Conservation (phyloP, 306 rosid genomes). For the Fragaria iinumae region DNA sequence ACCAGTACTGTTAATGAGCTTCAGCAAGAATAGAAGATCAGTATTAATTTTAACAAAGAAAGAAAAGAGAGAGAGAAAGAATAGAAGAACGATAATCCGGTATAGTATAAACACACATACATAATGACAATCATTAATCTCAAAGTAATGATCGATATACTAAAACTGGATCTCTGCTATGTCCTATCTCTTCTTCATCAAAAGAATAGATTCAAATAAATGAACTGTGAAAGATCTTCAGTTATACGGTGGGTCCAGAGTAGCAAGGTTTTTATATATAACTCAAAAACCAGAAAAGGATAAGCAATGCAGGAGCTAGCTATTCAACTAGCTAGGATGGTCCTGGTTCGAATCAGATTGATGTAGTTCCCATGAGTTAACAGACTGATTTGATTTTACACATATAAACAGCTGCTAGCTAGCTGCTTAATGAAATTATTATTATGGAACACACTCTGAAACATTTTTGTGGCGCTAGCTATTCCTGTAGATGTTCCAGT, state of each 20-base stretch:
- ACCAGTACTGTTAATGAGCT: background rate
- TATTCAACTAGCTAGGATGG: slow-evolving; percentile 1
- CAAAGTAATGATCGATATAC: background rate
- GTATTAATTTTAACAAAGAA: background rate
- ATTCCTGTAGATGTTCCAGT: slow-evolving; percentile 29
- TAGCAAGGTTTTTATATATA: slow-evolving; percentile 15
- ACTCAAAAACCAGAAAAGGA: slow-evolving; percentile 24
- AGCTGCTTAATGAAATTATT: background rate
- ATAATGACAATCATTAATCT: background rate
- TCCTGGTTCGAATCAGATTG: slow-evolving; percentile 12
- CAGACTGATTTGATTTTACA: slow-evolving; percentile 22
- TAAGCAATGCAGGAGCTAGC: slow-evolving; percentile 19
- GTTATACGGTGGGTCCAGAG: slow-evolving; percentile 25
- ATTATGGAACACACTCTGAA: background rate
- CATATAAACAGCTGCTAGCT: background rate
- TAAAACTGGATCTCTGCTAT: background rate
- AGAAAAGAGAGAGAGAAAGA: no score
- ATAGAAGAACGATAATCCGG: background rate
- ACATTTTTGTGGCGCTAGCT: background rate
- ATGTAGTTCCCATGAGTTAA: slow-evolving; percentile 33
- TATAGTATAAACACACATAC: background rate
- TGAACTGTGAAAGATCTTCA: slow-evolving; percentile 9
- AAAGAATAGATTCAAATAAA: background rate
- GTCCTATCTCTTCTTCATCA: background rate
- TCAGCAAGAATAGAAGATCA: background rate